Base-by-base conservation (phyloP, 768 basidiomycete species). In the Tricholoma hemisulphureum region DNA sequence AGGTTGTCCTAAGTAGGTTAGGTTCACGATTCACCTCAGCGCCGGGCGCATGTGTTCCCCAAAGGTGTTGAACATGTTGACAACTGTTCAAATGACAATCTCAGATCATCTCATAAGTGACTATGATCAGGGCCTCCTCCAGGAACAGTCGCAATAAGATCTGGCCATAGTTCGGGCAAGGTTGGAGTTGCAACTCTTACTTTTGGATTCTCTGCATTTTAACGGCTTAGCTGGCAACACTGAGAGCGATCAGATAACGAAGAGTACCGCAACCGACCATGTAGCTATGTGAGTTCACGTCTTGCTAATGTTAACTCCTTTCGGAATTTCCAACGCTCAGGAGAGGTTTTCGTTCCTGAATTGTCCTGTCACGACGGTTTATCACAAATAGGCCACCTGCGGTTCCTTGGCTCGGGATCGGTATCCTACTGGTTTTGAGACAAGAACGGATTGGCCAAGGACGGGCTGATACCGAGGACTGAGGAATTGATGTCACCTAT, bases 1-100 rank as follows among this genome's bases (percentile, higher is more conserved):
- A 24, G 53, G 32, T 55, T 24, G 54, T 61, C 64, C 62, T 34
- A 63, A 59, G 63, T 56, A 56, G 62, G 62, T 63, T 65, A 63
- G 60, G 51, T 46, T 56, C 45, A 34, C 26, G 2, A 18, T 29
- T 34, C 32, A 34, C 14, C 28, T 10, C 46, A 49, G 46, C 46
- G 26, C 46, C 23, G 20, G 21, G 8, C 41, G 41, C 41, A 43
- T 8, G 37, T n/a, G 21, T 49, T 13, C 46, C 46, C 46, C 16
- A 45, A 45, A 45, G 21, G 43, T n/a, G n/a, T 23, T 45, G 43
- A n/a, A 29, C 46, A 26, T 21, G 23, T 37, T 52, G 51, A 39
- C 35, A 39, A 52, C 32, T 14, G 51, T 20, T 51, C 31, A 21
- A 48, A 39, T 23, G 32, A 61, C 23, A 39, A 63, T 65, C 62